These are phyloP conservation scores for Mortierella sp. DNA, from an alignment of 371 early-diverging fungal genomes.

Conservation along the genomic window DNA sequence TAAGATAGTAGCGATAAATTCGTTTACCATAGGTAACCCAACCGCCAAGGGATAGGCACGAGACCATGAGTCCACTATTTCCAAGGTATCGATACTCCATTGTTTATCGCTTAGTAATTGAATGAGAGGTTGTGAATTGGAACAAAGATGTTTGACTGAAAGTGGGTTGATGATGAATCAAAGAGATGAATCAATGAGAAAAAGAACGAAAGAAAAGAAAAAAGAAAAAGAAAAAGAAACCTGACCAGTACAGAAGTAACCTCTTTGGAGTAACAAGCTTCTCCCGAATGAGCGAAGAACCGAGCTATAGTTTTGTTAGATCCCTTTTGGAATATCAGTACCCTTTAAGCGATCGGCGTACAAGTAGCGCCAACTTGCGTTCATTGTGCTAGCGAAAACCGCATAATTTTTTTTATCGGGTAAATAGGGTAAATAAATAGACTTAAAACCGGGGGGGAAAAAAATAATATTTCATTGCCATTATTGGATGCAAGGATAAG, in stretches of 20 bases:
- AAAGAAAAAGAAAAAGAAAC: background rate
- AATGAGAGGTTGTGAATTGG: background rate
- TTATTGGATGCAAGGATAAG: too few species aligned
- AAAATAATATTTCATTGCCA: too few species aligned
- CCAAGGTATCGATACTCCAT: constrained; percentile 92
- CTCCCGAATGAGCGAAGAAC: background rate
- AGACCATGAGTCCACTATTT: constrained; percentile 84
- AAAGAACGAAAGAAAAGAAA: background rate
- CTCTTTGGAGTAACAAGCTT: background rate
- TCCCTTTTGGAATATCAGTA: too few species aligned
- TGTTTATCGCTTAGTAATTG: constrained; percentile 8
- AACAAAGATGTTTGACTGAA: background rate
- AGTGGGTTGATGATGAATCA: background rate
- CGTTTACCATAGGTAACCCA: constrained; percentile 78
- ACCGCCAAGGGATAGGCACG: constrained; percentile 64
- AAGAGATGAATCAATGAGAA: background rate
- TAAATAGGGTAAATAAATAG: too few species aligned
- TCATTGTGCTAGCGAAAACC: too few species aligned
- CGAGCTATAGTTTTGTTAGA: too few species aligned
- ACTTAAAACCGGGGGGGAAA: too few species aligned
- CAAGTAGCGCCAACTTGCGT: too few species aligned
- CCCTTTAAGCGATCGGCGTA: too few species aligned
- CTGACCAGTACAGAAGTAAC: background rate
- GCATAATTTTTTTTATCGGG: too few species aligned
- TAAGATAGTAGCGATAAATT: background rate